A percentile compares a stretch with the other conserved stretches of the same genome.
Evolutionary conservation across 805 yeast genomes (phyloP).

Genomic region (Candida lessepsii): DNA sequence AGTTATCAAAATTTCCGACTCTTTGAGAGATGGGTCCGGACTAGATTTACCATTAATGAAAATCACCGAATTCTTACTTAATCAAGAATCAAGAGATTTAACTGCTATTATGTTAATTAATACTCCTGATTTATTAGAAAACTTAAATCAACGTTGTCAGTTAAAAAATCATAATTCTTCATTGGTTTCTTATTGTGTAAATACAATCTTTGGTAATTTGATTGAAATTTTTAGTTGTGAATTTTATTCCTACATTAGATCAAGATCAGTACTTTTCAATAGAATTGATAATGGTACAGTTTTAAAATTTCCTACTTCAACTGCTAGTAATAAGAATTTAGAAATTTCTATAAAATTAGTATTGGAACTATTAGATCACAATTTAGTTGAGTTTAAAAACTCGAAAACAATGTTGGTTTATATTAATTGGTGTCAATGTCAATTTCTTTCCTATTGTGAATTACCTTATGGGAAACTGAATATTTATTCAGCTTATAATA

Average conservation of each 20-base stretch:
- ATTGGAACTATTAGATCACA: conserved; percentile 18
- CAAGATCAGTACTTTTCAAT: not conserved
- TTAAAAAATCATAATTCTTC: no score
- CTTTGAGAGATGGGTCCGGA: no score
- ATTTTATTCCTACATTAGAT: not conserved
- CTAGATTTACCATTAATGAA: no score
- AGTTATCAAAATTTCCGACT: no score
- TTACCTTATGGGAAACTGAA: conserved; percentile 15
- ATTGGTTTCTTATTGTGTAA: no score
- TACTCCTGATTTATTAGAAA: not conserved
- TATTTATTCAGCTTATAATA: conserved; percentile 20
- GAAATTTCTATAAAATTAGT: conserved; percentile 18
- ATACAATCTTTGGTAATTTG: not conserved
- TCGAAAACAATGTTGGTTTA: conserved; percentile 10
- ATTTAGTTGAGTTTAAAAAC: conserved; percentile 21
- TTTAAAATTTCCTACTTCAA: conserved; percentile 1
- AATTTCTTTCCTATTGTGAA: conserved; percentile 14
- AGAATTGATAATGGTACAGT: not conserved
- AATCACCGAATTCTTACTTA: conserved; percentile 1
- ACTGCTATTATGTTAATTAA: not conserved
- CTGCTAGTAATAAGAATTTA: conserved; percentile 12
- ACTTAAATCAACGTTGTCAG: not conserved
- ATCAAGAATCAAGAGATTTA: not conserved
- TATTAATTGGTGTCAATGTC: conserved; percentile 12
- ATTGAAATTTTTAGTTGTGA: conserved; percentile 4